Conservation (phyloP, 2,329 filamentous ascomycete genomes). For the Aureobasidium sp. region DNA sequence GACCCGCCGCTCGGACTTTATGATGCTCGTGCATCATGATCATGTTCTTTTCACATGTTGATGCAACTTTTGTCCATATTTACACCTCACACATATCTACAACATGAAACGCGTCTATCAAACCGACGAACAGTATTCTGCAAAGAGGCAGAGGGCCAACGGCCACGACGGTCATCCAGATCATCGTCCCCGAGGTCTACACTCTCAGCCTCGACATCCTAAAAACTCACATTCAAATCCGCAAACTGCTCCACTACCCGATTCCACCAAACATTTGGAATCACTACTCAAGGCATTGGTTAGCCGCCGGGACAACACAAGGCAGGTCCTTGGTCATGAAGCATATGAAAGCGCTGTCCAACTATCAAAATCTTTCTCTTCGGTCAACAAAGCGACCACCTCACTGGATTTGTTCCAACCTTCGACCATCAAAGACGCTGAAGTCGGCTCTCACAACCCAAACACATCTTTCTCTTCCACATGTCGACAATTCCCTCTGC, state of each 20-base stretch:
- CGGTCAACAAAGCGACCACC: slow-evolving; percentile 8
- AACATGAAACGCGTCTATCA: slow-evolving; percentile 6
- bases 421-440: not conserved
- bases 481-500: slow-evolving; percentile 20
- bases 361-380: not conserved
- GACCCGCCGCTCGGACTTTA: not conserved
- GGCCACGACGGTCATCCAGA: not conserved
- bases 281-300: slow-evolving; percentile 1
- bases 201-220: not conserved
- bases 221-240: not conserved
- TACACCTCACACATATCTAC: not conserved
- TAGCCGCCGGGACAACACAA: not conserved
- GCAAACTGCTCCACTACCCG: not conserved
- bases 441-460: slow-evolving; percentile 18
- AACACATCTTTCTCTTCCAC: not conserved
- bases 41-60: slow-evolving; percentile 4
- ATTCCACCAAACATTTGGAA: slow-evolving; percentile 10
- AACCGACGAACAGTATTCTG: not conserved
- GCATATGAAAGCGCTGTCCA: slow-evolving; percentile 7
- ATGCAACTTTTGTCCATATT: not conserved
- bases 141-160: not conserved
- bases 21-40: not conserved
- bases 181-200: not conserved
- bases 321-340: slow-evolving; percentile 3
- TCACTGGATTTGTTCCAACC: slow-evolving; percentile 10